phyloP scores from a whole-genome alignment of 192 early-diverging fungal species.

The Rhizophagus sp. region DNA sequence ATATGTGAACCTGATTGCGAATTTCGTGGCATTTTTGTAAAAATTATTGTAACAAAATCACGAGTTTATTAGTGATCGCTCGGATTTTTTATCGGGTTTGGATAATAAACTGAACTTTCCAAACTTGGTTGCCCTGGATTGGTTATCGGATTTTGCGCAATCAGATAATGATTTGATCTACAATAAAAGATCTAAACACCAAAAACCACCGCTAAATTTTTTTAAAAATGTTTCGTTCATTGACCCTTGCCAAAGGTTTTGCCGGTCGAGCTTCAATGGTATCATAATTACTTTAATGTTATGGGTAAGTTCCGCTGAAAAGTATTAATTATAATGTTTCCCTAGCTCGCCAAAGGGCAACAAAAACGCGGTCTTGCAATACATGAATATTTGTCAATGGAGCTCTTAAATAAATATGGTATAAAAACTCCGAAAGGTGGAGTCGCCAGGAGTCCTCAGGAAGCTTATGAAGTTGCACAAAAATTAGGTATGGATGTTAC shows the following conservation, averaged over 20 bases:
- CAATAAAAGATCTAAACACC: too few relatives aligned
- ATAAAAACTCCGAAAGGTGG: slow-evolving; percentile 86
- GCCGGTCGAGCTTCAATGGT: slow-evolving; percentile 8
- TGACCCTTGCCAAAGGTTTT: neutral
- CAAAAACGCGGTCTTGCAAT: slow-evolving; percentile 91
- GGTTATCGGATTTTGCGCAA: too few relatives aligned
- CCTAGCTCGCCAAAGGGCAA: slow-evolving; percentile 40
- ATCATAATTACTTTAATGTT: neutral
- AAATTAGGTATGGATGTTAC: slow-evolving; percentile 60
- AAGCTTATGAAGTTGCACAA: slow-evolving; percentile 86
- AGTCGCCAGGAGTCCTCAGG: slow-evolving; percentile 84
- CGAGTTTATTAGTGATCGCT: too few relatives aligned
- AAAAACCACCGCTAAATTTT: too few relatives aligned
- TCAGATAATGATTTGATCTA: too few relatives aligned
- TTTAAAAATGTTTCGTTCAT: slow-evolving; percentile 21
- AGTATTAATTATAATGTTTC: neutral
- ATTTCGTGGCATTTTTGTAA: neutral
- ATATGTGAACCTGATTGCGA: neutral
- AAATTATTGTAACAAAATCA: too few relatives aligned
- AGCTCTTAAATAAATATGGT: slow-evolving; percentile 87
- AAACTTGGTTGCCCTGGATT: too few relatives aligned
- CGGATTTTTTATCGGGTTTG: too few relatives aligned
- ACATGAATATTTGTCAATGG: slow-evolving; percentile 97
- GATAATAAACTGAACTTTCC: too few relatives aligned
- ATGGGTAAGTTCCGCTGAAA: neutral